These are phyloP conservation scores for Cutaneotrichosporon sp. DNA, from an alignment of 1,284 basidiomycete genomes.

Conservation along the genomic window DNA sequence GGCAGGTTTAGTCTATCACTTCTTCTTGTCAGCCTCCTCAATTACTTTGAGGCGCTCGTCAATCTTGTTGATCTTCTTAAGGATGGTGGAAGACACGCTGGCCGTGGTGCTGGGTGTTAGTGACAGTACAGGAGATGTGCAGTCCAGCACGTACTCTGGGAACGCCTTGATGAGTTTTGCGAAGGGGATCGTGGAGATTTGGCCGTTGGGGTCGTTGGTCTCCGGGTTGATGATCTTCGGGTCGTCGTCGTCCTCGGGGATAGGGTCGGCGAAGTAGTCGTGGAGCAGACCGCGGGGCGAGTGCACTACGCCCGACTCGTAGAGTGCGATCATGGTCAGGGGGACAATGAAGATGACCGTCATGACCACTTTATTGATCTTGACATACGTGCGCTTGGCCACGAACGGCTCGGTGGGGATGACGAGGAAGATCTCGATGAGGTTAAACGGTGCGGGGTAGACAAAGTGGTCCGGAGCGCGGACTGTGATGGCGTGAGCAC, in stretches of 20 bases:
- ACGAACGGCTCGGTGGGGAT: slow-evolving; percentile 70
- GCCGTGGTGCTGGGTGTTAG: too few relatives aligned
- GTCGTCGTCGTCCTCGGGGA: slow-evolving; percentile 58
- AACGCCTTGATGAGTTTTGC: slow-evolving; percentile 68
- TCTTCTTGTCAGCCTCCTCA: too few relatives aligned
- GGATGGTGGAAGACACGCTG: slow-evolving; percentile 63
- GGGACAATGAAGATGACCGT: slow-evolving; percentile 71
- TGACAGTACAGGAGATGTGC: too few relatives aligned
- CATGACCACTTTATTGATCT: slow-evolving; percentile 78
- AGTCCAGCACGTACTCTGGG: too few relatives aligned
- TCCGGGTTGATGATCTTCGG: slow-evolving; percentile 58
- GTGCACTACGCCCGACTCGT: slow-evolving; percentile 63
- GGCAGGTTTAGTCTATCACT: too few relatives aligned
- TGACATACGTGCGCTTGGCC: slow-evolving; percentile 27
- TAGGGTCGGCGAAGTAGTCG: slow-evolving; percentile 59
- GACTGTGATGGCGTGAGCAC: slow-evolving; percentile 57
- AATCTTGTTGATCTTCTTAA: slow-evolving; percentile 61
- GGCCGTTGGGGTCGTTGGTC: slow-evolving; percentile 49
- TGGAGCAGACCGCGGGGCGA: slow-evolving; percentile 56
- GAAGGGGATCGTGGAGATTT: slow-evolving; percentile 71
- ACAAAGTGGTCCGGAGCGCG: slow-evolving; percentile 66
- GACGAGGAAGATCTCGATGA: slow-evolving; percentile 64
- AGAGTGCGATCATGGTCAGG: slow-evolving; percentile 66
- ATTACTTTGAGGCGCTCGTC: slow-evolving; percentile 58
- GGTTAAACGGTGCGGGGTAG: slow-evolving; percentile 59